Evolutionary conservation across 352 stramenopile genomes (phyloP).

Genomic region (Pythium folliculosum): DNA sequence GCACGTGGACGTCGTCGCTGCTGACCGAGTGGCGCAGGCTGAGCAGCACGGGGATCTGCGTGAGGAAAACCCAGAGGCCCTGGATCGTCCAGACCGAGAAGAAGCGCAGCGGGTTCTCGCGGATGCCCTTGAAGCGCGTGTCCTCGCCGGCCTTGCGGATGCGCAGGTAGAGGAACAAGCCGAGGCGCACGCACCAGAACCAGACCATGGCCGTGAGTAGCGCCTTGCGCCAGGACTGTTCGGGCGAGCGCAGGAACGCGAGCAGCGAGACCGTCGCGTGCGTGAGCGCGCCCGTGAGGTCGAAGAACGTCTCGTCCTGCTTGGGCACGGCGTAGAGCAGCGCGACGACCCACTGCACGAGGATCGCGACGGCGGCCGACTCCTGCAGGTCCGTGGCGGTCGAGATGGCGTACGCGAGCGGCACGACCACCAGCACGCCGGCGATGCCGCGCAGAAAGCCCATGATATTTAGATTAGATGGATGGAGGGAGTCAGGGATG

Average conservation of each 20-base stretch:
- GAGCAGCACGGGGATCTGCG: slow-evolving; percentile 67
- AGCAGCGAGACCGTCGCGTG: slow-evolving; percentile 63
- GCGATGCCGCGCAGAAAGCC: slow-evolving; percentile 45
- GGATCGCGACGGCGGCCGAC: slow-evolving; percentile 54
- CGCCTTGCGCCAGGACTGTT: slow-evolving; percentile 47
- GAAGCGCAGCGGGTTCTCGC: slow-evolving; percentile 64
- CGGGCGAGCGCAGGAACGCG: slow-evolving; percentile 32
- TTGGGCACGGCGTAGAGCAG: slow-evolving; percentile 65
- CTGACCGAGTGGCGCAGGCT: slow-evolving; percentile 39
- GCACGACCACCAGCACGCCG: slow-evolving; percentile 39
- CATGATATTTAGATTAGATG: slow-evolving; percentile 25
- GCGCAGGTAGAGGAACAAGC: slow-evolving; percentile 76
- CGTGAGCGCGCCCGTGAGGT: slow-evolving; percentile 80
- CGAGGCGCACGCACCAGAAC: slow-evolving; percentile 79
- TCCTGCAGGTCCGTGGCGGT: slow-evolving; percentile 41
- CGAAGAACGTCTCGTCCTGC: slow-evolving; percentile 80
- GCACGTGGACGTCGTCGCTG: slow-evolving; percentile 22
- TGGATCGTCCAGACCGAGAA: slow-evolving; percentile 82
- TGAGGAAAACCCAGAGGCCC: slow-evolving; percentile 82
- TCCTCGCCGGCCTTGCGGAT: slow-evolving; percentile 71
- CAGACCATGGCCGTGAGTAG: slow-evolving; percentile 70
- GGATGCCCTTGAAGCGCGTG: slow-evolving; percentile 73
- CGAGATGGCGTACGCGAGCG: slow-evolving; percentile 39
- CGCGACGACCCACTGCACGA: slow-evolving; percentile 66
- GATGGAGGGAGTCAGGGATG: not conserved